Conservation (phyloP, 192 early-diverging fungal genomes). For the Spizellomyces punctatus region DNA sequence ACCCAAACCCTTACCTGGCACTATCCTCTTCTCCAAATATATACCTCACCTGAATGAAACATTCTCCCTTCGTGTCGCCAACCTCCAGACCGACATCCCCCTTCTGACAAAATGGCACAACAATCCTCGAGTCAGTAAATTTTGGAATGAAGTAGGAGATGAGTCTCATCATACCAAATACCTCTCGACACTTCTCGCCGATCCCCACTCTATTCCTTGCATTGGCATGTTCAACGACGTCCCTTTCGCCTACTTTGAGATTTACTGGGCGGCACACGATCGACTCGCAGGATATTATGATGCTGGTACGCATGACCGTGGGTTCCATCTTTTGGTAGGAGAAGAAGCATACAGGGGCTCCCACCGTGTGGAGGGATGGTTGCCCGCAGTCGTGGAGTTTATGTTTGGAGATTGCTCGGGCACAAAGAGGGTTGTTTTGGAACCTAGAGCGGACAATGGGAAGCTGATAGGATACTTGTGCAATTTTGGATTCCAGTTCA, state of each 20-base stretch:
- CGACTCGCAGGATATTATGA: constrained; percentile 11
- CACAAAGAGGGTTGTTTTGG: constrained; percentile 17
- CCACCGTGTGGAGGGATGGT: constrained; percentile 22
- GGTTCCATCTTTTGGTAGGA: constrained; percentile 14
- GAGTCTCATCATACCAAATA: constrained; percentile 13
- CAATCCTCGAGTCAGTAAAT: constrained; percentile 14
- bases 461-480: constrained; percentile 17
- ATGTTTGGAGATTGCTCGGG: constrained; percentile 10
- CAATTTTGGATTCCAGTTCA: constrained; percentile 12
- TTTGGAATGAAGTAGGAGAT: constrained; percentile 21
- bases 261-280: constrained; percentile 31
- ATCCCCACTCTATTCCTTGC: constrained; percentile 18
- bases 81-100: constrained; percentile 8
- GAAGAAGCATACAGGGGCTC: constrained; percentile 23
- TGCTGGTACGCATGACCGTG: constrained; percentile 15
- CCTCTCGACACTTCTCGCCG: background rate
- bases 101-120: constrained; percentile 23
- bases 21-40: constrained; percentile 27
- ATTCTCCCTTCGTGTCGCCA: constrained; percentile 19
- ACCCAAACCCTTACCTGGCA: constrained; percentile 10
- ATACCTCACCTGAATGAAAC: constrained; percentile 12
- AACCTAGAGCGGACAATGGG: constrained; percentile 30
- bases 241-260: constrained; percentile 37
- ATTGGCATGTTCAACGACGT: constrained; percentile 25
- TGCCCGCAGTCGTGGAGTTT: constrained; percentile 7